Evolutionary conservation across 1,284 basidiomycete genomes (phyloP).

Genomic region (Pholiota adiposa): DNA sequence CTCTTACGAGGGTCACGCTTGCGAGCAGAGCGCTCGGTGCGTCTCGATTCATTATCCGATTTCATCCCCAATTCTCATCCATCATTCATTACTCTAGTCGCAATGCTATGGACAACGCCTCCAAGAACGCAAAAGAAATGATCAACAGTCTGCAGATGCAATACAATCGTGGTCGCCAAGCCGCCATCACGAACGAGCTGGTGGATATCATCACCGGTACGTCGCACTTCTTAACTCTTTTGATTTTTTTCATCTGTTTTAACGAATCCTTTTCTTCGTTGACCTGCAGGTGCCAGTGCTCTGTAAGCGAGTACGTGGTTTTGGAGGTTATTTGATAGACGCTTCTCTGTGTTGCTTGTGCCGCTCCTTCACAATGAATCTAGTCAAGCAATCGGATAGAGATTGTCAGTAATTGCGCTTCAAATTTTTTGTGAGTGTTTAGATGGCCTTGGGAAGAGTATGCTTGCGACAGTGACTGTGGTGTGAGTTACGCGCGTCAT

Average conservation of each 20-base stretch:
- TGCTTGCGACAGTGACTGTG: too few relatives aligned
- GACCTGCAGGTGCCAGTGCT: conserved; percentile 43
- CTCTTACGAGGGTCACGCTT: conserved; percentile 95
- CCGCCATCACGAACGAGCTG: conserved; percentile 94
- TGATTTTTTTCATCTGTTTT: neutral
- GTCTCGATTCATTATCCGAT: conserved; percentile 21
- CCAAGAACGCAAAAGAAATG: conserved; percentile 97
- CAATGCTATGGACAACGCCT: conserved; percentile 99
- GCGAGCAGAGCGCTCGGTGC: conserved; percentile 89
- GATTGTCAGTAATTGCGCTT: neutral
- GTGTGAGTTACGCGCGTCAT: too few relatives aligned
- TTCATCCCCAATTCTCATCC: too few relatives aligned
- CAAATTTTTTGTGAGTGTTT: neutral
- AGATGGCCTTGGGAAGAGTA: neutral
- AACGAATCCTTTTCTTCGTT: neutral
- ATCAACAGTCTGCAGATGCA: conserved; percentile 86
- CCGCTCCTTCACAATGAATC: neutral
- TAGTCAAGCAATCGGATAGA: conserved; percentile 7
- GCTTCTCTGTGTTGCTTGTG: neutral
- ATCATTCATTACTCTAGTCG: conserved; percentile 53
- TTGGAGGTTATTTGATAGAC: conserved; percentile 20
- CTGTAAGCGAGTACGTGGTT: conserved; percentile 29
- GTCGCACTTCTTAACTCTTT: conserved; percentile 23
- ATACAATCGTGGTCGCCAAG: conserved; percentile 99
- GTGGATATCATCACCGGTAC: conserved; percentile 94